phyloP scores from a whole-genome alignment of 306 rosid genomes.

The Cucumis cinereus region DNA sequence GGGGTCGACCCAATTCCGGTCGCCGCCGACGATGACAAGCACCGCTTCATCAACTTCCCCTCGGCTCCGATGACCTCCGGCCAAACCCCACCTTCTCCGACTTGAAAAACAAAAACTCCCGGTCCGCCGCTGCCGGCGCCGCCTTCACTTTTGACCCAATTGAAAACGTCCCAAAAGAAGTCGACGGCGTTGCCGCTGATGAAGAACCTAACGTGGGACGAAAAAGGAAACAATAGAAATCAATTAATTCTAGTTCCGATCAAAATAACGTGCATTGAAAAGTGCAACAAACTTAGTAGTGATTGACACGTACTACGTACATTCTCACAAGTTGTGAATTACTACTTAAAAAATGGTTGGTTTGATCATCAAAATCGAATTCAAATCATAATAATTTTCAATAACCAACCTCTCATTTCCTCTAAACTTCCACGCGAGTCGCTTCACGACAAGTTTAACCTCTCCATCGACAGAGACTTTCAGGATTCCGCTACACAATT shows the following conservation, averaged over 20 bases:
- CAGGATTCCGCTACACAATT: constrained; percentile 36
- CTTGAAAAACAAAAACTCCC: constrained; percentile 67
- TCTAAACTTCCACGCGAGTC: constrained; percentile 81
- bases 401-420: constrained; percentile 48
- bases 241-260: background rate
- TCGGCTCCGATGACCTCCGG: constrained; percentile 71
- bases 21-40: constrained; percentile 16
- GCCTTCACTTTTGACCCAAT: constrained; percentile 36
- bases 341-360: no score
- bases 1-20: constrained; percentile 9
- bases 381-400: background rate
- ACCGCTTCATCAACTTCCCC: constrained; percentile 54
- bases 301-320: no score
- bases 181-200: constrained; percentile 53
- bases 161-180: constrained; percentile 73
- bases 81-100: constrained; percentile 63
- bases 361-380: no score
- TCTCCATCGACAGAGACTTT: constrained; percentile 51
- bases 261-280: no score
- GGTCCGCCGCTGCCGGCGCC: constrained; percentile 18
- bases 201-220: constrained; percentile 13
- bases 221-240: background rate
- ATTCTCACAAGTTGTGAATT: no score
- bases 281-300: fast-evolving
- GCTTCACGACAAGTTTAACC: constrained; percentile 35